Evolutionary conservation across 108 stramenopile species (phyloP), one percentile per base, ranked within the genome.

Genomic region (Fragilaria crotonensis): DNA sequence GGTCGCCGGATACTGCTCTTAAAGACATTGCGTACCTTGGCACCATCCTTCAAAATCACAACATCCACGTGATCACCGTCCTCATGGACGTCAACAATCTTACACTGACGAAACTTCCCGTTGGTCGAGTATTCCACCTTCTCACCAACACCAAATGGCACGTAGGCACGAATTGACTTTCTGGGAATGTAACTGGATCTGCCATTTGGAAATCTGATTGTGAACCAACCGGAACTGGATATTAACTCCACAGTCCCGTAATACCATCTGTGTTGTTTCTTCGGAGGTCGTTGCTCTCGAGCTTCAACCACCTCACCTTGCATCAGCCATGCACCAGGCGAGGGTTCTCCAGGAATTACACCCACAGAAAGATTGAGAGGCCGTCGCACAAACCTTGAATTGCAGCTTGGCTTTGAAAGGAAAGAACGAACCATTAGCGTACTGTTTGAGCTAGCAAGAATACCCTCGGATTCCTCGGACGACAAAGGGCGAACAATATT

Each of bases 291-390:
- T 41, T 41, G 11, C 7, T 11, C 36, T 41, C 36, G 7, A 41
- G 56, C 63, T 47, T 65, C 70, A 0, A 64, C 63, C 41, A 59
- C 28, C 48, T 71, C 70, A 20, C 70, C 70, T 19, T 45, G 33
- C 17, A 48, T 44, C 1, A 59, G 25, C 70, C 60, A 64, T 20
- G 52, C 61, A 27, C 33, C 62, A 17, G 7, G 18, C 41, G 36
- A 5, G 4, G 5, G 11, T 4, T 41, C n/a, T n/a, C n/a, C n/a
- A n/a, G n/a, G n/a, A n/a, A n/a, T n/a, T n/a, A n/a, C n/a, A n/a
- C n/a, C n/a, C n/a, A n/a, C n/a, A n/a, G n/a, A n/a, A n/a, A n/a
- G n/a, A n/a, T n/a, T n/a, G n/a, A n/a, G n/a, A n/a, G n/a, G n/a
- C n/a, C n/a, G n/a, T n/a, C n/a, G n/a, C n/a, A n/a, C n/a, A n/a